Conservation (phyloP, 2,329 filamentous ascomycete species). For the Botryosphaeria dothidea region DNA sequence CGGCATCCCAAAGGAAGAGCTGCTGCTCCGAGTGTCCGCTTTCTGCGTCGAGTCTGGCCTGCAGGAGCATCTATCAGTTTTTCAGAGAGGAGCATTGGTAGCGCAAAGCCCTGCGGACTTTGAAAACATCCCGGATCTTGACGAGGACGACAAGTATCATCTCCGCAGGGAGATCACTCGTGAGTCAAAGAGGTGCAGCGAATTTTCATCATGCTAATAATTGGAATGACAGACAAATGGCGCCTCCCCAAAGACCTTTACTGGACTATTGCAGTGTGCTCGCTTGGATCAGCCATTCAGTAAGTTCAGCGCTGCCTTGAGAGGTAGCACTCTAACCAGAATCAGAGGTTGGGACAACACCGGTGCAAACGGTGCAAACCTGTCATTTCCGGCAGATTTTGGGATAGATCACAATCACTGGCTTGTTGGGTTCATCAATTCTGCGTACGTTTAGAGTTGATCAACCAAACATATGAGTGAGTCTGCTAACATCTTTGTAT, state of each 20-base stretch:
- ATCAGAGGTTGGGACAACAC: constrained; percentile 36
- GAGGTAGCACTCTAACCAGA: not conserved
- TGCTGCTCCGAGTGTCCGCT: constrained; percentile 57
- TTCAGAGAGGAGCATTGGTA: constrained; percentile 71
- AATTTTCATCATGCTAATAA: constrained; percentile 27
- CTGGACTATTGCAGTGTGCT: constrained; percentile 67
- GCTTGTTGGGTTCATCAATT: constrained; percentile 30
- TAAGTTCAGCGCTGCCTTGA: constrained; percentile 36
- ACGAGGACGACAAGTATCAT: constrained; percentile 60
- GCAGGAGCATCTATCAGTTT: constrained; percentile 56
- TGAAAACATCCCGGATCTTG: constrained; percentile 63
- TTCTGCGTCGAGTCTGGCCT: constrained; percentile 64
- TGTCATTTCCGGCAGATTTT: constrained; percentile 60
- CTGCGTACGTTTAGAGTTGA: not conserved
- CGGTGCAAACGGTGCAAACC: constrained; percentile 50
- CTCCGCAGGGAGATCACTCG: constrained; percentile 60
- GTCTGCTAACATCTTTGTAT: not conserved
- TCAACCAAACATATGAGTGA: not conserved
- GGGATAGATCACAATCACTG: constrained; percentile 44
- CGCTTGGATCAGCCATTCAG: constrained; percentile 66
- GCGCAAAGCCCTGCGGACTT: constrained; percentile 68
- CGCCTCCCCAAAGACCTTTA: constrained; percentile 62
- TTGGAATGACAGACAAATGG: constrained; percentile 57
- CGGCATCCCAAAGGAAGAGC: constrained; percentile 52
- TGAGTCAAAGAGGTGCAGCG: constrained; percentile 62